Evolutionary conservation across 1,139 yeast species (phyloP).

Genomic region (Diutina pseudorugosa): DNA sequence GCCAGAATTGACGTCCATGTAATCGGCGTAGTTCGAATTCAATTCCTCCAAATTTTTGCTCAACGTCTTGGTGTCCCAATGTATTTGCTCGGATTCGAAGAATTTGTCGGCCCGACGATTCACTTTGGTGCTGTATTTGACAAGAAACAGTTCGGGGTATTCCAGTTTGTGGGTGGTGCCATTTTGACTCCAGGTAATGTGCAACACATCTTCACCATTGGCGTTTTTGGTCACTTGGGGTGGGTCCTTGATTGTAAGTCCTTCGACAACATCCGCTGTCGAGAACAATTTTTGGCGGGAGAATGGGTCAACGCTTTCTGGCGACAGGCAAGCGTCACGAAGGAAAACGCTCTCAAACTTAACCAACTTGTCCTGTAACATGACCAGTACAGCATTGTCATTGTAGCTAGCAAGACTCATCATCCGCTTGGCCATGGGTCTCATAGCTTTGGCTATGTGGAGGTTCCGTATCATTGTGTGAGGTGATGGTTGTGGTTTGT

Average conservation of each 20-base stretch:
- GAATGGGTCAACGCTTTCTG: slow-evolving; percentile 38
- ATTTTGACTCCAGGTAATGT: slow-evolving; percentile 38
- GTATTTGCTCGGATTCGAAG: slow-evolving; percentile 21
- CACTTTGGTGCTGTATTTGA: slow-evolving; percentile 25
- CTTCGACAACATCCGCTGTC: slow-evolving; percentile 34
- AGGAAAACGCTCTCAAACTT: slow-evolving; percentile 42
- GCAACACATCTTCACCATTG: slow-evolving; percentile 19
- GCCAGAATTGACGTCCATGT: slow-evolving; percentile 18
- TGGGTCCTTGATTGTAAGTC: slow-evolving; percentile 14
- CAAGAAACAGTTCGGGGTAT: slow-evolving; percentile 37
- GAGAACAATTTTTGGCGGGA: slow-evolving; percentile 59
- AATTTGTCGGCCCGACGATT: slow-evolving; percentile 21
- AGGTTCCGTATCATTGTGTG: neutral
- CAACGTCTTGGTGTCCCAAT: slow-evolving; percentile 26
- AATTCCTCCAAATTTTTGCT: slow-evolving; percentile 13
- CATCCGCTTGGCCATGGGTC: neutral
- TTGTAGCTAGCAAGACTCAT: neutral
- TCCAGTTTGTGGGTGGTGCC: slow-evolving; percentile 23
- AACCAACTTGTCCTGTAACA: neutral
- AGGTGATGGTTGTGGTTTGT: neutral
- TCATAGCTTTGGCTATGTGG: neutral
- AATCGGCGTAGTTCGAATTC: slow-evolving; percentile 28
- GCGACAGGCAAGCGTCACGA: slow-evolving; percentile 49
- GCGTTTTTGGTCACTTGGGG: slow-evolving; percentile 17
- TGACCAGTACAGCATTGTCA: neutral